Conservation (phyloP, 2,329 filamentous ascomycete species). For the Sarocladium strictum region DNA sequence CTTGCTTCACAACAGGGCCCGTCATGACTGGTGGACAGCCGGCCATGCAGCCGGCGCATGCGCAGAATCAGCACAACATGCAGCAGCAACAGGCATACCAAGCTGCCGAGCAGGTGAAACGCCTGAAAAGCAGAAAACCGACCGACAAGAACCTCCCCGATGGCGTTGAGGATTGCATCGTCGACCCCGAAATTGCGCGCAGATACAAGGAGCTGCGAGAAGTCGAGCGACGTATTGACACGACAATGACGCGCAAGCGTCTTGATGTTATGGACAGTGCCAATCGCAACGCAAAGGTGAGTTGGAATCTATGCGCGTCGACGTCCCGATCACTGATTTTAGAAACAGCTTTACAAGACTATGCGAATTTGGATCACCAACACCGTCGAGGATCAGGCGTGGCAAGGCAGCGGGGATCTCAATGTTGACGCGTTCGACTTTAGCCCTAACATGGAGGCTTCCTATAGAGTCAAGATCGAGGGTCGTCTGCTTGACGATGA, state of each 20-base stretch:
- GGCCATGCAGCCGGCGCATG: constrained; percentile 36
- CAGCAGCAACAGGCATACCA: constrained; percentile 41
- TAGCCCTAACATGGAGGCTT: constrained; percentile 67
- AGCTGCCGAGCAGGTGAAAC: constrained; percentile 64
- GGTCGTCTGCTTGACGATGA: constrained; percentile 69
- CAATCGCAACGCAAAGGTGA: constrained; percentile 64
- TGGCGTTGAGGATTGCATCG: constrained; percentile 73
- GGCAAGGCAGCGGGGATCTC: constrained; percentile 64
- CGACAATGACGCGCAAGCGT: constrained; percentile 89
- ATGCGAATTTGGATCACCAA: constrained; percentile 94
- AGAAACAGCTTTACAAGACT: constrained; percentile 63
- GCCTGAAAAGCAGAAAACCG: constrained; percentile 68
- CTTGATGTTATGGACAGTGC: constrained; percentile 83
- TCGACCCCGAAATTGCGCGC: constrained; percentile 69
- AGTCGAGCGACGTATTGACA: constrained; percentile 81
- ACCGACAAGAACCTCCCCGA: constrained; percentile 95
- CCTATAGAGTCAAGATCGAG: constrained; percentile 88
- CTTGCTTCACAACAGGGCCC: constrained; percentile 5
- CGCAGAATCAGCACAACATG: constrained; percentile 25
- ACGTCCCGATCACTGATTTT: neutral
- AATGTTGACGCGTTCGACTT: constrained; percentile 78
- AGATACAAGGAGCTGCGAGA: constrained; percentile 82
- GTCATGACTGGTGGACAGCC: constrained; percentile 8
- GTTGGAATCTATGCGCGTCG: constrained; percentile 10
- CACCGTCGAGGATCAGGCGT: constrained; percentile 87